phyloP scores from a whole-genome alignment of 495 filamentous ascomycete genomes.

The Clavariopsis aquatica region DNA sequence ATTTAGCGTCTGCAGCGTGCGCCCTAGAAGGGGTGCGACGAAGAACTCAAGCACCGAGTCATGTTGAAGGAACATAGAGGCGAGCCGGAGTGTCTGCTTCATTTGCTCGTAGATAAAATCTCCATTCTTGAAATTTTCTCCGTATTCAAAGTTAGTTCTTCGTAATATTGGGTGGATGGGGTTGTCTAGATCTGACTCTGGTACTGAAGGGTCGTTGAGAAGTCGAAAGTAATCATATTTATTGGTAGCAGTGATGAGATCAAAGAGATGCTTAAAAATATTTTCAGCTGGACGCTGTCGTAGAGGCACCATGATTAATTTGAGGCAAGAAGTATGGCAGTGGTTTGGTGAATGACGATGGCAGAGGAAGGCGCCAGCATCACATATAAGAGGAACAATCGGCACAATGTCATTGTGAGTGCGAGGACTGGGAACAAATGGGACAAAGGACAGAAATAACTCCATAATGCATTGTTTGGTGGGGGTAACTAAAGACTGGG shows the following conservation, averaged over 20 bases:
- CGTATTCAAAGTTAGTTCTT: conserved; percentile 7
- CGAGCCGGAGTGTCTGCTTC: conserved; percentile 28
- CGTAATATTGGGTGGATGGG: conserved; percentile 32
- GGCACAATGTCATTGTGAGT: conserved; percentile 17
- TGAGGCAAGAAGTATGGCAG: background rate
- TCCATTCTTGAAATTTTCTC: background rate
- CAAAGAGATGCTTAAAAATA: conserved; percentile 6
- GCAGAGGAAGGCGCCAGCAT: background rate
- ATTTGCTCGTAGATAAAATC: conserved; percentile 14
- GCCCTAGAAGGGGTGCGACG: conserved; percentile 21
- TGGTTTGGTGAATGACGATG: background rate
- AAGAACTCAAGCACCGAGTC: conserved; percentile 30
- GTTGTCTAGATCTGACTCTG: conserved; percentile 24
- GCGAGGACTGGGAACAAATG: background rate
- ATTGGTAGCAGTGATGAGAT: conserved; percentile 24
- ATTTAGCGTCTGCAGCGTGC: background rate
- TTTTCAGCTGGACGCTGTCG: background rate
- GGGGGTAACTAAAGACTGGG: too few species aligned
- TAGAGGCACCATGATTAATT: background rate
- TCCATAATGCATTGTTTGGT: background rate
- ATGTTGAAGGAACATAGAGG: conserved; percentile 31
- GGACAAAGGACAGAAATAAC: background rate
- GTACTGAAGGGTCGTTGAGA: conserved; percentile 18
- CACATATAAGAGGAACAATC: background rate
- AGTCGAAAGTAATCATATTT: conserved; percentile 27